A percentile compares a stretch with the other conserved stretches of the same genome.
phyloP scores from a whole-genome alignment of 495 filamentous ascomycete genomes.

The Haplographium delicatum region DNA sequence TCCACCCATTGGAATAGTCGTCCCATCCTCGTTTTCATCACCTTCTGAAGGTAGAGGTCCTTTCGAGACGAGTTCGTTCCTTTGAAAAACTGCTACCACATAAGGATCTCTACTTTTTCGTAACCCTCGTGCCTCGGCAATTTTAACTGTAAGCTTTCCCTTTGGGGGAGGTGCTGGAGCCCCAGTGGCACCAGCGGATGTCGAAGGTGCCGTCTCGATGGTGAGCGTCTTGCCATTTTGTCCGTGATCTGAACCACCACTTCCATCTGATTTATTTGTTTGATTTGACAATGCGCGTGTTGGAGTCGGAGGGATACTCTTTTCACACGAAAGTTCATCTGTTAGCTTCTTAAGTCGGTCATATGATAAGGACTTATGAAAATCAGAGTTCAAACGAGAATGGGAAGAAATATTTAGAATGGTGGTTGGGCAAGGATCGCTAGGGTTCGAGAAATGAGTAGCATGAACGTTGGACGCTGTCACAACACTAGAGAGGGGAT shows the following conservation, averaged over 20 bases:
- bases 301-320: conserved; percentile 87
- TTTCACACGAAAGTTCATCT: conserved; percentile 61
- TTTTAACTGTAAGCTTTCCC: conserved; percentile 85
- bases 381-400: conserved; percentile 35
- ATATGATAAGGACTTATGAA: conserved; percentile 49
- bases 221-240: conserved; percentile 30
- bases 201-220: conserved; percentile 31
- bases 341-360: conserved; percentile 84
- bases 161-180: conserved; percentile 69
- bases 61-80: conserved; percentile 90
- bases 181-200: conserved; percentile 29
- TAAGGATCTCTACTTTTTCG: conserved; percentile 83
- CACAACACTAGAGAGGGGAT: conserved; percentile 62
- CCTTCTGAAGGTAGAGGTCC: conserved; percentile 58
- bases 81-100: conserved; percentile 94
- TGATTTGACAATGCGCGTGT: conserved; percentile 75
- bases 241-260: conserved; percentile 28
- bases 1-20: conserved; percentile 41
- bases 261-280: conserved; percentile 36
- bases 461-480: conserved; percentile 62
- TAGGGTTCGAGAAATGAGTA: conserved; percentile 71
- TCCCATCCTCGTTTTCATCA: conserved; percentile 43
- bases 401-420: conserved; percentile 47
- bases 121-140: conserved; percentile 76
- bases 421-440: conserved; percentile 48